A percentile compares a stretch with the other conserved stretches of the same genome.
phyloP scores from a whole-genome alignment of 371 early-diverging fungal species.

The Batkoa obscura region DNA sequence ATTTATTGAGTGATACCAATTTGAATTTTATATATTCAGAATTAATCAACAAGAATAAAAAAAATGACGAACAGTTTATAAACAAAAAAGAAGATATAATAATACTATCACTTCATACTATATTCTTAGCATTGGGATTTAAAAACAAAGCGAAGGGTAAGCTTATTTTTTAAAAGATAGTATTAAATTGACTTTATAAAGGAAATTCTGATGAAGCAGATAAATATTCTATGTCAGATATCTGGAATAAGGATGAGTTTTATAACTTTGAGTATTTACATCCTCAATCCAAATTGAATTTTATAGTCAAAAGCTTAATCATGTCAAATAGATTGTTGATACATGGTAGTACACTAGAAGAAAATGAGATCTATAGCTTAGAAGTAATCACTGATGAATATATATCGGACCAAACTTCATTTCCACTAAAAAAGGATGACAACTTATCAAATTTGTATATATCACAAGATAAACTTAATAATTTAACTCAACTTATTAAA shows the following conservation, averaged over 20 bases:
- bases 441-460: slow-evolving; percentile 20
- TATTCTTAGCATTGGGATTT: no score
- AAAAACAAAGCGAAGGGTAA: no score
- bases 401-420: slow-evolving; percentile 32
- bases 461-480: slow-evolving; percentile 28
- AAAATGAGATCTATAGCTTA: slow-evolving; percentile 32
- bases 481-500: slow-evolving; percentile 29
- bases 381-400: slow-evolving; percentile 29
- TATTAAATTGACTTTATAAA: no score
- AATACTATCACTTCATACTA: no score
- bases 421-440: slow-evolving; percentile 13
- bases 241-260: slow-evolving; percentile 10
- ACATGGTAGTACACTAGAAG: slow-evolving; percentile 43
- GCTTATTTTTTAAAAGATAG: no score
- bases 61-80: no score
- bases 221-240: no score
- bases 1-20: no score
- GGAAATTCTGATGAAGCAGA: no score
- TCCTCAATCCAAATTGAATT: slow-evolving; percentile 39
- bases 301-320: slow-evolving; percentile 37
- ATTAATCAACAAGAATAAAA: no score
- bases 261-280: slow-evolving; percentile 45
- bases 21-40: no score
- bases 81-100: no score
- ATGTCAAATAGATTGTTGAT: slow-evolving; percentile 34